A percentile compares a stretch with the other conserved stretches of the same genome.
phyloP scores from a whole-genome alignment of 2,329 filamentous ascomycete genomes.

The Hypoxylon sp. region DNA sequence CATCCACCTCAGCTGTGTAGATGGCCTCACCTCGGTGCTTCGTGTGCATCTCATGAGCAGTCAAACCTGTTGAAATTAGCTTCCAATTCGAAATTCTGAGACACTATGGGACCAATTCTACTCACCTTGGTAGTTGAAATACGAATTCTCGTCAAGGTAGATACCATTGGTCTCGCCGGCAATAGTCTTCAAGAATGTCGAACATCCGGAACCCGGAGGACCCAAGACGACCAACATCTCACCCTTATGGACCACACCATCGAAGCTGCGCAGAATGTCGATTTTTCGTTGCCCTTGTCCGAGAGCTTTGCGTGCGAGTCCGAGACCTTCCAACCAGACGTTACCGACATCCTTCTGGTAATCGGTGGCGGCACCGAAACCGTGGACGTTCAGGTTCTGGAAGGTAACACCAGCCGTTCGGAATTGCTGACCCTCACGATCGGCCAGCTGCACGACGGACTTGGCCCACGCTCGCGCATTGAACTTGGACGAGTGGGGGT shows the following conservation, averaged over 20 bases:
- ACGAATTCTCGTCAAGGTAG: slow-evolving; percentile 71
- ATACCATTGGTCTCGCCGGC: slow-evolving; percentile 85
- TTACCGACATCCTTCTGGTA: slow-evolving; percentile 75
- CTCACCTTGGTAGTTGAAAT: slow-evolving; percentile 82
- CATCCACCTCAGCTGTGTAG: slow-evolving; percentile 85
- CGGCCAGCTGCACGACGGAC: slow-evolving; percentile 62
- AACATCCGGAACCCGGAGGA: slow-evolving; percentile 78
- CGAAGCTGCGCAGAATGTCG: slow-evolving; percentile 73
- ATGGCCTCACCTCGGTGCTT: slow-evolving; percentile 85
- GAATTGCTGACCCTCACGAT: slow-evolving; percentile 62
- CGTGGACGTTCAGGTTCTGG: slow-evolving; percentile 73
- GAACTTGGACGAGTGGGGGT: slow-evolving; percentile 63
- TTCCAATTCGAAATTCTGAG: background rate
- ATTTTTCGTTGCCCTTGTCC: slow-evolving; percentile 65
- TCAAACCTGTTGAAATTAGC: slow-evolving; percentile 58
- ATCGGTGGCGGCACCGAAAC: slow-evolving; percentile 72
- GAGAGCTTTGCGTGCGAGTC: slow-evolving; percentile 58
- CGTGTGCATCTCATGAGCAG: slow-evolving; percentile 77
- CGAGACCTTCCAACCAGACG: slow-evolving; percentile 61
- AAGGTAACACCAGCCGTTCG: slow-evolving; percentile 72
- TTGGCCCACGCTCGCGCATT: slow-evolving; percentile 67
- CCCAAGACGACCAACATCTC: slow-evolving; percentile 81
- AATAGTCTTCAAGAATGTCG: slow-evolving; percentile 85
- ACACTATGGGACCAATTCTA: slow-evolving; percentile 25
- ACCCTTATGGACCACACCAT: slow-evolving; percentile 73